phyloP scores from a whole-genome alignment of 225 moss, liverwort and hornwort species.

The Climacium dendroides region DNA sequence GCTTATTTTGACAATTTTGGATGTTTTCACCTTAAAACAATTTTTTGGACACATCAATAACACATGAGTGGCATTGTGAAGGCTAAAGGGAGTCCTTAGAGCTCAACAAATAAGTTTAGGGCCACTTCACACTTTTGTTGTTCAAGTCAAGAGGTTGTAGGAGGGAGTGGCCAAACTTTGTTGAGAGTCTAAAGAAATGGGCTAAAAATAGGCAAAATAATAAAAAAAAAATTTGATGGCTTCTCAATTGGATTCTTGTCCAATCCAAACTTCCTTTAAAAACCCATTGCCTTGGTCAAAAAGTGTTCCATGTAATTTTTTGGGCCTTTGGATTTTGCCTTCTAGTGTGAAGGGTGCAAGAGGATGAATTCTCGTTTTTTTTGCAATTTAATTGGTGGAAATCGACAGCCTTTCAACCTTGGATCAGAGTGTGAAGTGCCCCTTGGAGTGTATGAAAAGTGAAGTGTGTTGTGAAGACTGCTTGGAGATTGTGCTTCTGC shows the following conservation, averaged over 20 bases:
- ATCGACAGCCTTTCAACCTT: not conserved
- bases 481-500: not conserved
- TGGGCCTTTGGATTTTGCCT: not conserved
- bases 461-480: not conserved
- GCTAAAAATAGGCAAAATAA: not conserved
- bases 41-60: not conserved
- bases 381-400: not conserved
- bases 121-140: fast-evolving
- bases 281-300: fast-evolving
- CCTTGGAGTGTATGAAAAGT: not conserved
- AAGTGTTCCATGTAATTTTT: no score
- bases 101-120: not conserved
- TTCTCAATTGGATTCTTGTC: fast-evolving
- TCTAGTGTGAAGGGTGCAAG: not conserved
- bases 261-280: fast-evolving
- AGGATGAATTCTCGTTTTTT: fast-evolving
- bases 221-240: no score
- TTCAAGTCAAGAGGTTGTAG: no score
- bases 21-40: not conserved
- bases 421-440: no score
- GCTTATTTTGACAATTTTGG: not conserved
- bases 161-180: not conserved
- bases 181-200: not conserved
- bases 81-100: fast-evolving
- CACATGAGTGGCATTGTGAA: fast-evolving